Conservation (phyloP, 2,329 filamentous ascomycete species). For the Didymella segeticola region DNA sequence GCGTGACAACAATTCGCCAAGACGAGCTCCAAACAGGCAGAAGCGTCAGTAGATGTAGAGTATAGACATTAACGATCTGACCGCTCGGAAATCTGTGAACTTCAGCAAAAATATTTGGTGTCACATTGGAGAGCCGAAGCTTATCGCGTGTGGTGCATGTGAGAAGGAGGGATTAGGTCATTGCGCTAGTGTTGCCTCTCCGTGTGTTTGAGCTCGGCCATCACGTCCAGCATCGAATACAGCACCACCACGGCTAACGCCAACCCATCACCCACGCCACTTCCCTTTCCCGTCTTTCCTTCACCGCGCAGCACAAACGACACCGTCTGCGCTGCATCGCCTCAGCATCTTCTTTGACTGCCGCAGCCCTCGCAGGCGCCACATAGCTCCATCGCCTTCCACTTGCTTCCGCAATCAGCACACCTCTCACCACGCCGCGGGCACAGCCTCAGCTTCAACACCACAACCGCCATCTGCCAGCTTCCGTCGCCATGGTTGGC, state of each 20-base stretch:
- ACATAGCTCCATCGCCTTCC: conserved; percentile 47
- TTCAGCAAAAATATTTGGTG: too few relatives aligned
- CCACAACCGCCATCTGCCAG: conserved; percentile 18
- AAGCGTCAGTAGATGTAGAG: not conserved
- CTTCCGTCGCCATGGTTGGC: conserved; percentile 73
- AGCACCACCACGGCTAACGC: conserved; percentile 38
- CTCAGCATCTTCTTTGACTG: conserved; percentile 20
- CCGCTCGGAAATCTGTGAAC: too few relatives aligned
- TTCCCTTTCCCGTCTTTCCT: conserved; percentile 41
- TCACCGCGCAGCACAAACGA: conserved; percentile 28
- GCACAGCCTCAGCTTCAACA: conserved; percentile 19
- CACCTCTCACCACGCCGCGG: conserved; percentile 31
- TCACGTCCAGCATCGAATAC: conserved; percentile 36
- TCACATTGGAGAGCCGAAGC: conserved; percentile 12
- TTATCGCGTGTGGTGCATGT: conserved; percentile 20
- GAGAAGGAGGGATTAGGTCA: conserved; percentile 20
- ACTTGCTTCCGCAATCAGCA: conserved; percentile 40
- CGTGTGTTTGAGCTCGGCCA: conserved; percentile 26
- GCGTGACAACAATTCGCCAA: conserved; percentile 8
- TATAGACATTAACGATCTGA: not conserved
- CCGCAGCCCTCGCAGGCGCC: conserved; percentile 38
- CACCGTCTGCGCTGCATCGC: conserved; percentile 20
- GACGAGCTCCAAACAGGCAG: not conserved
- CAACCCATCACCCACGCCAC: conserved; percentile 39
- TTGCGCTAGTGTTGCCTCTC: conserved; percentile 21